Conservation (phyloP, 1,139 yeast species). For the Blastobotrys elegans region DNA sequence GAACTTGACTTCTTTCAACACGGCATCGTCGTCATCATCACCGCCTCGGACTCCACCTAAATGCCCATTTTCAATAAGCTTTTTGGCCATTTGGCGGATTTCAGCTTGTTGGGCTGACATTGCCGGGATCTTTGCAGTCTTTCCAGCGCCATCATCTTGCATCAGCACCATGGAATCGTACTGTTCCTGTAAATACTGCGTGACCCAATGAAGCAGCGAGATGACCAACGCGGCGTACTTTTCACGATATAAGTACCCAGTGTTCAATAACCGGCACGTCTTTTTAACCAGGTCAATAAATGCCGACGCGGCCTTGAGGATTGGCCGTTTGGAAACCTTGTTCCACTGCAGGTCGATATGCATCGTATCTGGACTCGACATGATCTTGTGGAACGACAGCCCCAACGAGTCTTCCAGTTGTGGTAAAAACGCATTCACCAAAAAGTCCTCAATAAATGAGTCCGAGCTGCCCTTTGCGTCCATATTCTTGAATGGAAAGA, state of each 20-base stretch:
- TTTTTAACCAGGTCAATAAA: slow-evolving; percentile 29
- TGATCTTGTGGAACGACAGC: slow-evolving; percentile 34
- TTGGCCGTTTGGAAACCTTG: slow-evolving; percentile 32
- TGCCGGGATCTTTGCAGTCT: slow-evolving; percentile 11
- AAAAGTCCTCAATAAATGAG: slow-evolving; percentile 56
- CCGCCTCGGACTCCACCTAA: no score
- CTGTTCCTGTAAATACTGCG: slow-evolving; percentile 17
- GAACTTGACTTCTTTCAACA: slow-evolving; percentile 18
- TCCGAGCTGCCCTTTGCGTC: slow-evolving; percentile 22
- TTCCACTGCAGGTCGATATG: slow-evolving; percentile 30
- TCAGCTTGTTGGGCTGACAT: slow-evolving; percentile 8
- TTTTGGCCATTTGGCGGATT: slow-evolving; percentile 7
- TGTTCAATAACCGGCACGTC: slow-evolving; percentile 32
- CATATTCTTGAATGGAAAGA: slow-evolving; percentile 31
- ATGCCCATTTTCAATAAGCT: slow-evolving; percentile 9
- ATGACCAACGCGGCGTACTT: slow-evolving; percentile 34
- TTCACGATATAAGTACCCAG: slow-evolving; percentile 34
- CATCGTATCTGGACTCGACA: slow-evolving; percentile 25
- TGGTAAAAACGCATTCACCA: slow-evolving; percentile 61
- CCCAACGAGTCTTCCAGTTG: slow-evolving; percentile 56
- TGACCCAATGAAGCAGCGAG: slow-evolving; percentile 25
- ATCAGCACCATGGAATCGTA: slow-evolving; percentile 19
- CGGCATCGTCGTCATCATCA: slow-evolving; percentile 15
- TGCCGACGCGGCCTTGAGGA: slow-evolving; percentile 27
- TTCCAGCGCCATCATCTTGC: slow-evolving; percentile 15